Conservation (phyloP, 139 green algal species). For the Astrephomene gubernaculifera region DNA sequence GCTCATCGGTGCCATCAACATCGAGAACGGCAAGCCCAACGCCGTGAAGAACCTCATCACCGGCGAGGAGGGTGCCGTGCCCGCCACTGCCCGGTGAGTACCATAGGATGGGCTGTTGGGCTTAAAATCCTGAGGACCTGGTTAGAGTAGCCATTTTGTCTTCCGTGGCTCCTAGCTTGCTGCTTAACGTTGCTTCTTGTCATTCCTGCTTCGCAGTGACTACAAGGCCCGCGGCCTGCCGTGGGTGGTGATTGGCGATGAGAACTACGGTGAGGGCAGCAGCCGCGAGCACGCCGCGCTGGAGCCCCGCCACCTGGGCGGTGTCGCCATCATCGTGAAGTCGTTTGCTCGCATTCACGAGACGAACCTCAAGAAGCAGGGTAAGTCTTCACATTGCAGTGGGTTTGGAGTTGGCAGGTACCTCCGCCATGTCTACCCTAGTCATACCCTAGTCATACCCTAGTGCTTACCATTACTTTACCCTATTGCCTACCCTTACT, state of each 20-base stretch:
- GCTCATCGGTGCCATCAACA: constrained; percentile 96
- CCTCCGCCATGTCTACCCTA: too few species aligned
- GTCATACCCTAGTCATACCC: neutral
- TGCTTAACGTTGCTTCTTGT: neutral
- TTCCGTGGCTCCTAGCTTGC: neutral
- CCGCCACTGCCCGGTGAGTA: constrained; percentile 62
- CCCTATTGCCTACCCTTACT: too few species aligned
- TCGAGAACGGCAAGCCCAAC: constrained; percentile 86
- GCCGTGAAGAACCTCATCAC: constrained; percentile 63
- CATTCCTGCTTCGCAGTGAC: constrained; percentile 43
- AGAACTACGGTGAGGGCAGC: constrained; percentile 95
- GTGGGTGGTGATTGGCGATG: constrained; percentile 93
- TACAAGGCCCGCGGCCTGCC: constrained; percentile 88
- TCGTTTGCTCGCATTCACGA: constrained; percentile 97
- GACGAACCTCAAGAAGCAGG: constrained; percentile 98
- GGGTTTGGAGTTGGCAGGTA: too few species aligned
- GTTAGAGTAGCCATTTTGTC: neutral
- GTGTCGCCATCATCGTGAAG: constrained; percentile 92
- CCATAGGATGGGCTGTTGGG: neutral
- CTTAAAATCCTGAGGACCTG: too few species aligned
- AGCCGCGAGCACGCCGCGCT: constrained; percentile 94
- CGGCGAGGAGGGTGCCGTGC: constrained; percentile 67
- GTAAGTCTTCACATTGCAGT: neutral
- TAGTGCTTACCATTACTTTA: too few species aligned
- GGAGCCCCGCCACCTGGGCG: constrained; percentile 95